Conservation (phyloP, 2,329 filamentous ascomycete species). For the Paracamarosporium sp. region DNA sequence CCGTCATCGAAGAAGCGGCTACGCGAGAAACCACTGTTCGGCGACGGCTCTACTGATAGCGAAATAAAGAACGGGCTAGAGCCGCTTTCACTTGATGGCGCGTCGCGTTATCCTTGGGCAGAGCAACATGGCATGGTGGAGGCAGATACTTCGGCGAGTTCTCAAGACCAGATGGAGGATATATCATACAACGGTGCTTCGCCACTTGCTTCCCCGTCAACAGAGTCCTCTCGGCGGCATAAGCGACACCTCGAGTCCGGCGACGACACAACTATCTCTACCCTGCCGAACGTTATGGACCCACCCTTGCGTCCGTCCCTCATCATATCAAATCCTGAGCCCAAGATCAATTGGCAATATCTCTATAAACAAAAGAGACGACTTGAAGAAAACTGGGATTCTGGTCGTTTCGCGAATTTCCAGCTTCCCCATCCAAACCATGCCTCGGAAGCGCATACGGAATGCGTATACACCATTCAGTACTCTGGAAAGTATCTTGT, state of each 20-base stretch:
- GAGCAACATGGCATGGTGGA: conserved; percentile 58
- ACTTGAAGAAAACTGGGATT: conserved; percentile 90
- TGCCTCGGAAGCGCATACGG: conserved; percentile 81
- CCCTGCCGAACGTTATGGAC: conserved; percentile 16
- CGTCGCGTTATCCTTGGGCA: conserved; percentile 45
- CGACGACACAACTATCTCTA: conserved; percentile 15
- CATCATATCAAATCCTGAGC: conserved; percentile 46
- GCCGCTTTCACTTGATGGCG: conserved; percentile 24
- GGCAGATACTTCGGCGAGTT: conserved; percentile 46
- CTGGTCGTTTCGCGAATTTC: conserved; percentile 82
- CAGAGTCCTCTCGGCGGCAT: conserved; percentile 22
- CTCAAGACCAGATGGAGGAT: conserved; percentile 48
- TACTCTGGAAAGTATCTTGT: conserved; percentile 86
- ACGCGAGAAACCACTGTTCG: conserved; percentile 53
- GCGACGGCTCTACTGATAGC: conserved; percentile 36
- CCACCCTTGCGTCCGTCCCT: conserved; percentile 43
- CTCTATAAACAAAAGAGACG: conserved; percentile 86
- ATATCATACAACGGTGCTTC: conserved; percentile 36
- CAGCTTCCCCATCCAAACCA: conserved; percentile 86
- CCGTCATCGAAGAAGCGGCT: conserved; percentile 62
- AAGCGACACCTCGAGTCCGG: conserved; percentile 16
- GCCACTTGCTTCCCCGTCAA: conserved; percentile 21
- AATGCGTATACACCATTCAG: conserved; percentile 96
- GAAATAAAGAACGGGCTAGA: conserved; percentile 28
- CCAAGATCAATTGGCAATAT: conserved; percentile 88